Percentiles rank a stretch among this genome's conserved stretches.
Evolutionary conservation across 768 basidiomycete species (phyloP).

Genomic region (Trametes cinnabarina): DNA sequence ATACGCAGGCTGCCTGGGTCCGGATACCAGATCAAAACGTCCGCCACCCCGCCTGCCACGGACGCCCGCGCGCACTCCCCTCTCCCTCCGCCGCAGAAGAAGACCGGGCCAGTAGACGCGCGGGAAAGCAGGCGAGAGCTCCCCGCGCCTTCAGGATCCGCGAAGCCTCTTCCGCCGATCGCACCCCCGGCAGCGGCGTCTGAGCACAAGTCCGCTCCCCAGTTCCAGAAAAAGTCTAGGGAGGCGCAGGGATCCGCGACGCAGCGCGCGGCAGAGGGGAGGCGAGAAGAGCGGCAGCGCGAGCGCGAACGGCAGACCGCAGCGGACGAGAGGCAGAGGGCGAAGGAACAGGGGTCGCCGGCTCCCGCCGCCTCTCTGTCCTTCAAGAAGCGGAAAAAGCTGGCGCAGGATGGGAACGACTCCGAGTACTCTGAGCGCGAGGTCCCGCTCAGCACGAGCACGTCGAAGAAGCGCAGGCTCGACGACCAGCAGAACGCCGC

Average conservation of each 20-base stretch:
- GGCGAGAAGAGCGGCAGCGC: conserved; percentile 7
- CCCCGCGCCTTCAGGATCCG: conserved; percentile 33
- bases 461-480: conserved; percentile 20
- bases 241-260: not conserved
- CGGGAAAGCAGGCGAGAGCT: conserved; percentile 29
- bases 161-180: conserved; percentile 33
- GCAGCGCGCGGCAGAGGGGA: conserved; percentile 3
- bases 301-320: conserved; percentile 3
- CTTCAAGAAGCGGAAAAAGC: conserved; percentile 29
- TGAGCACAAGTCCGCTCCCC: not conserved
- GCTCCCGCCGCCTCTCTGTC: conserved; percentile 4
- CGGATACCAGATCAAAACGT: conserved; percentile 42
- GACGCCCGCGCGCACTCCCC: conserved; percentile 4
- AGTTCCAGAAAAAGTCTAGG: conserved; percentile 27
- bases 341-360: not conserved
- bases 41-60: conserved; percentile 27
- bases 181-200: conserved; percentile 22
- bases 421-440: conserved; percentile 21
- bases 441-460: conserved; percentile 3
- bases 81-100: conserved; percentile 26
- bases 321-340: conserved; percentile 10
- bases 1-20: conserved; percentile 47
- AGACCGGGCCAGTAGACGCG: conserved; percentile 27
- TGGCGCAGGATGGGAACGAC: conserved; percentile 17
- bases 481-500: conserved; percentile 9